Base-by-base conservation (phyloP, 345 rosid species). In the Cardiospermum halicacabum region DNA sequence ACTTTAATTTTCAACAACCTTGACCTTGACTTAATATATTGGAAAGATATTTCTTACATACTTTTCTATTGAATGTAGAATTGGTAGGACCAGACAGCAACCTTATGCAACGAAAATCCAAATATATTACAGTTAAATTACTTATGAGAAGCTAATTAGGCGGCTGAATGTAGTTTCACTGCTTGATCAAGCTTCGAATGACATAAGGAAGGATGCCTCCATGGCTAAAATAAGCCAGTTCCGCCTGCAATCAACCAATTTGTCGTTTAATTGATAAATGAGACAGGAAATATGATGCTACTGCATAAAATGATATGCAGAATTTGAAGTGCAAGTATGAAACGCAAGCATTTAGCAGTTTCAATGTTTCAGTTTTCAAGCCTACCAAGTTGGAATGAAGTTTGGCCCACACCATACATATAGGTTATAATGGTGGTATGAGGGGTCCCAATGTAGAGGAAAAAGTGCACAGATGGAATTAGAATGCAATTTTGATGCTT, bases 141-240 rank as follows among this genome's bases (percentile, higher is more conserved):
- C 50, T 45, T 10, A 47, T 18, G 3, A 24, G 43, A 47, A 47
- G 51, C 7, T 45, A 18, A 8, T n/a, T 16, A 19, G 21, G 68
- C 11, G n/a, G 4, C 22, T 8, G 18, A 43, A 37, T 5, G 39
- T 56, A 51, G 54, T 12, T 19, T 68, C n/a, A 89, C 62, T 85
- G 81, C 77, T 81, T 83, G 74, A 66, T 85, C 73, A 95, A 78
- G 80, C 81, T 89, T 67, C 98, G 81, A 58, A 95, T 91, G 9
- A 81, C 96, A 32, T 83, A 91, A 8, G 96, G 99, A 75, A 95
- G 96, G n/a, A 91, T 95, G 36, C 97, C 97, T 68, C 98, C 99
- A 28, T 91, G 78, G 66, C 84, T 77, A 80, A 87, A 95, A 74
- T 95, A 95, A 1, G 71, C 92, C 88, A 95, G 77, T 60, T 95